A percentile compares a stretch with the other conserved stretches of the same genome.
phyloP scores from a whole-genome alignment of 352 stramenopile species.

The Globisporangium heterothallicum region DNA sequence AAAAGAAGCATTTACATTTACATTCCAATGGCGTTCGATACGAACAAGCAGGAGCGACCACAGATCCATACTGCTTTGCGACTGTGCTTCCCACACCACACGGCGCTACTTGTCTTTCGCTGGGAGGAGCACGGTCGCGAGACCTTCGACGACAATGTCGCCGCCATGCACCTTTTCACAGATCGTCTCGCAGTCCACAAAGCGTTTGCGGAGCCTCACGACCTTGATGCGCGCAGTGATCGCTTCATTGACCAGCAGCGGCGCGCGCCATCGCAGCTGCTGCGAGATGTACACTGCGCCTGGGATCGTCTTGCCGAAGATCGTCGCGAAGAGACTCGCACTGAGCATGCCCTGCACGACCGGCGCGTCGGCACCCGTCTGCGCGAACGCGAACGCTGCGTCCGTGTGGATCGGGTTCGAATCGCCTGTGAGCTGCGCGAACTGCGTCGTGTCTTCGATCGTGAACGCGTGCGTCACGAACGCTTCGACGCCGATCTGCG shows the following conservation, averaged over 20 bases:
- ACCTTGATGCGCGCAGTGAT: constrained; percentile 61
- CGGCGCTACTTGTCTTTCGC: no score
- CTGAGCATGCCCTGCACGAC: constrained; percentile 81
- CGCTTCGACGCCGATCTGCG: constrained; percentile 49
- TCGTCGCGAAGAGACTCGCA: constrained; percentile 75
- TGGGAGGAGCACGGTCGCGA: constrained; percentile 64
- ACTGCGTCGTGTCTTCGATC: constrained; percentile 50
- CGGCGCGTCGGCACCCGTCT: constrained; percentile 24
- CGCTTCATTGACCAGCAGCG: constrained; percentile 57
- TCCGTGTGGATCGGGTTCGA: constrained; percentile 78
- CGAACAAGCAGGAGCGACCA: no score
- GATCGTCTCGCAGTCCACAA: constrained; percentile 68
- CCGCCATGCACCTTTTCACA: constrained; percentile 43
- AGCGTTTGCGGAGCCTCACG: constrained; percentile 50
- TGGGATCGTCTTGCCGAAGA: constrained; percentile 68
- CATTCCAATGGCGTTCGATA: no score
- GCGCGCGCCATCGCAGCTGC: constrained; percentile 54
- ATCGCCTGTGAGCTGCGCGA: constrained; percentile 61
- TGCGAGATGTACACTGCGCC: constrained; percentile 75
- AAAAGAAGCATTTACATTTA: no score
- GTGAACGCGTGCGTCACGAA: constrained; percentile 56
- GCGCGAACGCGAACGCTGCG: constrained; percentile 23
- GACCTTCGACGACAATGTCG: constrained; percentile 57
- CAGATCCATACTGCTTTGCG: no score
- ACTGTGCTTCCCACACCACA: no score